These are phyloP conservation scores for Bryoerythrophyllum caledonicum DNA, from an alignment of 225 moss, liverwort and hornwort genomes.

Conservation along the genomic window DNA sequence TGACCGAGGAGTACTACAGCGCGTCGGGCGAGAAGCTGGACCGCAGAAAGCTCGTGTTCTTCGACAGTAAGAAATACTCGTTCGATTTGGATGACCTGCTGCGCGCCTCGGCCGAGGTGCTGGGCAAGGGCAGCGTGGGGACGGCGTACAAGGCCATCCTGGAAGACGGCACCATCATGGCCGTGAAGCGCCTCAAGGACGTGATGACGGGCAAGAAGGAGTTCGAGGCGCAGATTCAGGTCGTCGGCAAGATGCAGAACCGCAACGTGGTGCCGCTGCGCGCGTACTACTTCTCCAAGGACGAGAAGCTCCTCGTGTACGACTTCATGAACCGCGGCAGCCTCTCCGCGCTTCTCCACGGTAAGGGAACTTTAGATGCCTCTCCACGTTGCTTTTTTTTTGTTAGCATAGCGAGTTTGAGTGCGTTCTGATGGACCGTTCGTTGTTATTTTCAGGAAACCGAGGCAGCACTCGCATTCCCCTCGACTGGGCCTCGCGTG, in stretches of 20 bases:
- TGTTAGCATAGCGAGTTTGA: background rate
- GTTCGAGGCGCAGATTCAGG: constrained; percentile 68
- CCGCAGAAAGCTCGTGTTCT: constrained; percentile 57
- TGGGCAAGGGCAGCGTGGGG: constrained; percentile 89
- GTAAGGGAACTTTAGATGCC: constrained; percentile 37
- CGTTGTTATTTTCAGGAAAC: constrained; percentile 43
- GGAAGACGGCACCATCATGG: constrained; percentile 65
- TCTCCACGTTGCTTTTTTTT: background rate
- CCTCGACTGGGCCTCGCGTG: constrained; percentile 77
- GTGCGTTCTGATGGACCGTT: background rate
- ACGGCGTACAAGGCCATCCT: constrained; percentile 87
- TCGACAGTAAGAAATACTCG: constrained; percentile 40
- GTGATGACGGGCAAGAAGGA: constrained; percentile 57
- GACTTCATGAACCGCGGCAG: constrained; percentile 81
- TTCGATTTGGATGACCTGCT: constrained; percentile 80
- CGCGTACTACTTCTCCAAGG: constrained; percentile 73
- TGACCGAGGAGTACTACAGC: constrained; percentile 29
- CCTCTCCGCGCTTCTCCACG: constrained; percentile 74
- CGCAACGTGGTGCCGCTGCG: constrained; percentile 70
- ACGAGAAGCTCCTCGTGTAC: constrained; percentile 83
- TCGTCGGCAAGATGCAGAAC: constrained; percentile 67
- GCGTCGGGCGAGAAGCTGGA: constrained; percentile 43
- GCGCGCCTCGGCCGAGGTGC: constrained; percentile 84
- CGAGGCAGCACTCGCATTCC: constrained; percentile 64
- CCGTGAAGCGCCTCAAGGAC: constrained; percentile 80